Evolutionary conservation across 208 protist genomes (phyloP).

Genomic region (Strigomonas culicis): DNA sequence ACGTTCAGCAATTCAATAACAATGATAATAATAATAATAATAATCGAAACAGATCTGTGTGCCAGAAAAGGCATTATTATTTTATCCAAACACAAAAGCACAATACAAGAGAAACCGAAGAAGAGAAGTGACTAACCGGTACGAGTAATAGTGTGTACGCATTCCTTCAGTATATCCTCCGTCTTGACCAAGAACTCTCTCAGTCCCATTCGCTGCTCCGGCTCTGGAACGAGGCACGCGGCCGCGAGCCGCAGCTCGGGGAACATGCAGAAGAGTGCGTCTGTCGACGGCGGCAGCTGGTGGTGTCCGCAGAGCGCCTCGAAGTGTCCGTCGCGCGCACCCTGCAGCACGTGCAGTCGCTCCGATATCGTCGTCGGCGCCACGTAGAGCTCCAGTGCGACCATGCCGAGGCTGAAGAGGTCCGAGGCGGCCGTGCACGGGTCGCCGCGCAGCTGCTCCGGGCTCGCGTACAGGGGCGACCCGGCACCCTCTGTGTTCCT

Average conservation of each 20-base stretch:
- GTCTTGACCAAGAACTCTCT: neutral
- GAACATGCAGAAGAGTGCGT: neutral
- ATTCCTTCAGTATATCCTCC: neutral
- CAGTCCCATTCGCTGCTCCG: neutral
- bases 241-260: neutral
- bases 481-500: slow-evolving; percentile 74
- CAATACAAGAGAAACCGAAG: no score
- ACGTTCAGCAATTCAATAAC: neutral
- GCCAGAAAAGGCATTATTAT: no score
- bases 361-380: slow-evolving; percentile 70
- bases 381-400: slow-evolving; percentile 86
- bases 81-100: no score
- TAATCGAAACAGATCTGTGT: neutral
- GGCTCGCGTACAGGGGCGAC: slow-evolving; percentile 83
- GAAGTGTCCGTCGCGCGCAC: slow-evolving; percentile 56
- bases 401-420: slow-evolving; percentile 61
- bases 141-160: neutral
- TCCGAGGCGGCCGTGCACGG: slow-evolving; percentile 62
- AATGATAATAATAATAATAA: neutral
- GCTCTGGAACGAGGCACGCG: neutral
- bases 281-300: neutral
- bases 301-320: slow-evolving; percentile 51
- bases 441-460: slow-evolving; percentile 73
- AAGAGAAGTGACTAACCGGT: neutral
- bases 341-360: slow-evolving; percentile 46